Evolutionary conservation across 139 green algal species (phyloP).

Genomic region (Tetradesmus lagerheimii): DNA sequence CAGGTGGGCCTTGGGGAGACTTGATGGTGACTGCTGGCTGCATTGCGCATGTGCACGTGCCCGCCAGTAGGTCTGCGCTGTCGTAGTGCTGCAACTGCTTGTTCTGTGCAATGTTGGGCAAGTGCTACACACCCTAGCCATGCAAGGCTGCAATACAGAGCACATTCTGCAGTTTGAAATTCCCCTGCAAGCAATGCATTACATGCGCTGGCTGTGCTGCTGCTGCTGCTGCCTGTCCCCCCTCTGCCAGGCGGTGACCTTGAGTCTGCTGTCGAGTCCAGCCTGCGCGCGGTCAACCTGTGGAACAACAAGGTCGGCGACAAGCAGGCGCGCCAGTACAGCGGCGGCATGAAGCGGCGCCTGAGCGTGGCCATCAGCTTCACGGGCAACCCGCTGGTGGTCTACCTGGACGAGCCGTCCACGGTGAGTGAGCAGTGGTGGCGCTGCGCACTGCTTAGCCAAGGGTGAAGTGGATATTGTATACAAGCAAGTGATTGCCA

Average conservation of each 20-base stretch:
- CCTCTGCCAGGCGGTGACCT: conserved; percentile 50
- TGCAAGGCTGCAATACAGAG: too few species aligned
- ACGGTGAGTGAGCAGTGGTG: conserved; percentile 74
- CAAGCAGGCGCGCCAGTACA: conserved; percentile 73
- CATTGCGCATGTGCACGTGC: background rate
- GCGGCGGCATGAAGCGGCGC: conserved; percentile 90
- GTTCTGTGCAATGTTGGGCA: background rate
- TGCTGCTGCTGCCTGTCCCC: background rate
- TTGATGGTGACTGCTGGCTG: background rate
- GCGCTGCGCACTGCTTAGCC: too few species aligned
- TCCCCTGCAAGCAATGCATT: too few species aligned
- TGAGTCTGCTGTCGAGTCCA: conserved; percentile 57
- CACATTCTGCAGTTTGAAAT: too few species aligned
- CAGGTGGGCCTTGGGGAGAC: conserved; percentile 32
- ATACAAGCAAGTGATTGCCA: too few species aligned
- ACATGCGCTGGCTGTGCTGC: background rate
- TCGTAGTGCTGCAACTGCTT: too few species aligned
- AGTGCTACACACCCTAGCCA: too few species aligned
- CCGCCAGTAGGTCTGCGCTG: too few species aligned
- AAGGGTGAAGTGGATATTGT: too few species aligned
- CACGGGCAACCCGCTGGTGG: conserved; percentile 79
- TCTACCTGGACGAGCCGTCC: conserved; percentile 94
- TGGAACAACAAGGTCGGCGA: conserved; percentile 56
- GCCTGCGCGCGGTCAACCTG: conserved; percentile 73
- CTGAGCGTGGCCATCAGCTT: conserved; percentile 87